Percentiles rank a stretch among this genome's conserved stretches.
Evolutionary conservation across 257 asterid species (phyloP).

Genomic region (Solanum bukasovii): DNA sequence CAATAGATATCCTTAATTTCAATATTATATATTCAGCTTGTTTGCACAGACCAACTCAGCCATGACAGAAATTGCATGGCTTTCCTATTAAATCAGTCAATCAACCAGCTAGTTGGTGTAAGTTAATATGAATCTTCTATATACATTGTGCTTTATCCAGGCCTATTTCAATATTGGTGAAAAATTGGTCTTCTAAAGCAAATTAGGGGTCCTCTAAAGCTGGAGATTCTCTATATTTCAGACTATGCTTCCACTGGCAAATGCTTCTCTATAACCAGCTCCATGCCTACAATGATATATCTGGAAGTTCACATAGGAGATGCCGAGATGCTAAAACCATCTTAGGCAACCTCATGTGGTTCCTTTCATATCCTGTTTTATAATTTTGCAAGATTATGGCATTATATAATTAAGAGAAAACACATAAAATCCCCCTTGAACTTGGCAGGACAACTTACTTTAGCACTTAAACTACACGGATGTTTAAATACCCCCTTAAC

Average conservation of each 20-base stretch:
- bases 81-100: not conserved
- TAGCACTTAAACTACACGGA: not conserved
- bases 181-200: not conserved
- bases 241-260: not conserved
- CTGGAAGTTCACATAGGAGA: not conserved
- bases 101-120: not conserved
- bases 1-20: not conserved
- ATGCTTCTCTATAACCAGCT: not conserved
- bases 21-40: not conserved
- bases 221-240: not conserved
- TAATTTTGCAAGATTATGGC: not conserved
- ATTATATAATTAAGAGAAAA: not conserved
- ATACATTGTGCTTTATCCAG: not conserved
- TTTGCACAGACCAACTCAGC: not conserved
- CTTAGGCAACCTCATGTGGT: not conserved
- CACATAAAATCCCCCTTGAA: not conserved
- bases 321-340: not conserved
- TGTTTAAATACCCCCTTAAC: not conserved
- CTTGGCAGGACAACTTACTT: not conserved
- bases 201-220: not conserved
- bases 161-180: not conserved
- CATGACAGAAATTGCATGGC: not conserved
- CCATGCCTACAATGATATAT: not conserved
- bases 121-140: not conserved
- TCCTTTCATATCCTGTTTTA: not conserved